Base-by-base conservation (phyloP, 2,329 filamentous ascomycete genomes). In the Aciculosporium take region DNA sequence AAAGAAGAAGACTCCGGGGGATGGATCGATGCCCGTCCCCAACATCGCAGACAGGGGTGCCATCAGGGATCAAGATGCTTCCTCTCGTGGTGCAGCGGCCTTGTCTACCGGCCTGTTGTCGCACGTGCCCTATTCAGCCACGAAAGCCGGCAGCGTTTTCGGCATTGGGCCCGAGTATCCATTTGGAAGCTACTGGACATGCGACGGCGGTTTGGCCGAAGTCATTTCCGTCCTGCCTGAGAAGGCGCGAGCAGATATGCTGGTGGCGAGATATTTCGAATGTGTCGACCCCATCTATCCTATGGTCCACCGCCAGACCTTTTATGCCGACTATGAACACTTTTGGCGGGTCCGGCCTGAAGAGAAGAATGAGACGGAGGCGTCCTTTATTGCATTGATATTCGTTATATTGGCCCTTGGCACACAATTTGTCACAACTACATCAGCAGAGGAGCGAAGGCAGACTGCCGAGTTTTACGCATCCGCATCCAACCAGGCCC, bases 171-270 rank as follows among this genome's bases (percentile, higher is more conserved):
- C 79, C 1, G 80, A 85, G 54, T 81, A 86, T 54, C 82, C 81
- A 0, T 87, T 87, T 55, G 78, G 81, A 52, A 88, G 88, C 55
- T 88, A 88, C 59, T 89, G 84, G 84, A 88, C 82, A 3, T 84
- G 79, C 52, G 73, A 79, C 46, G 83, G 84, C 37, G 83, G 82
- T 0, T 62, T 89, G 15, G 68, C 75, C 7, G 84, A 89, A 59
- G 81, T 87, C 6, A 76, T 87, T 33, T 76, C 74, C 1, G 81
- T 87, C 3, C 64, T 89, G 10, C 84, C 84, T 0, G 79, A 79
- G 43, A 87, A 84, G 61, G 62, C 79, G 7, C 82, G 87, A 57
- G 80, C 81, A 40, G 81, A 88, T 49, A 78, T 84, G 30, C 64
- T 88, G 10, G 58, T 81, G 28, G 64, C 59, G 38, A 67, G 73